Conservation (phyloP, 345 rosid genomes). For the Melaleuca quinquenervia region DNA sequence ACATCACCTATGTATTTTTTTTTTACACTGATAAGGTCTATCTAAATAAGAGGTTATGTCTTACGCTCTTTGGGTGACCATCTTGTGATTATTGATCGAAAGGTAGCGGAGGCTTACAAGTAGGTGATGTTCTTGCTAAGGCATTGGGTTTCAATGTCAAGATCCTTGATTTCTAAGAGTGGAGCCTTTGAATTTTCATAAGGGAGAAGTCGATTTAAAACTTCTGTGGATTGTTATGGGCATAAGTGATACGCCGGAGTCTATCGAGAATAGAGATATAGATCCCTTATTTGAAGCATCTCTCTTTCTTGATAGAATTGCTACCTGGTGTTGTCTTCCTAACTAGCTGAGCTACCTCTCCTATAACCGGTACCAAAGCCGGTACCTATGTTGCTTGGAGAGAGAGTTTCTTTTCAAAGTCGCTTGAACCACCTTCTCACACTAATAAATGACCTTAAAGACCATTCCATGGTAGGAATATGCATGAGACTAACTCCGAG, state of each 20-base stretch:
- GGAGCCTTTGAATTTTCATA: no score
- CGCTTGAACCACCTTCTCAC: accelerated
- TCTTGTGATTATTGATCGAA: background rate
- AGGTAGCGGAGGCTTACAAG: background rate
- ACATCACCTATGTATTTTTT: no score
- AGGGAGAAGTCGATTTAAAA: background rate
- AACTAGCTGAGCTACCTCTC: background rate
- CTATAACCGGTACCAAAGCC: accelerated
- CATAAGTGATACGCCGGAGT: background rate
- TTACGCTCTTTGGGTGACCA: background rate
- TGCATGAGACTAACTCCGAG: background rate
- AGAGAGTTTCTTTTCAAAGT: background rate
- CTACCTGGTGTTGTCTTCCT: background rate
- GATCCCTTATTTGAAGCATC: background rate
- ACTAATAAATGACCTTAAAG: background rate
- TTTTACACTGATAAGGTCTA: background rate
- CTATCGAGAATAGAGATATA: background rate
- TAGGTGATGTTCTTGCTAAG: background rate
- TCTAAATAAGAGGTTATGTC: background rate
- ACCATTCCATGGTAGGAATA: background rate
- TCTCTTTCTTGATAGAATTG: background rate
- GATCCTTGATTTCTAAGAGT: background rate
- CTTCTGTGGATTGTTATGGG: background rate
- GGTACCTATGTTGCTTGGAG: background rate
- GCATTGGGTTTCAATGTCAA: background rate